A percentile compares a stretch with the other conserved stretches of the same genome.
Evolutionary conservation across 2,329 filamentous ascomycete species (phyloP).

Genomic region (Colletotrichum sp.): DNA sequence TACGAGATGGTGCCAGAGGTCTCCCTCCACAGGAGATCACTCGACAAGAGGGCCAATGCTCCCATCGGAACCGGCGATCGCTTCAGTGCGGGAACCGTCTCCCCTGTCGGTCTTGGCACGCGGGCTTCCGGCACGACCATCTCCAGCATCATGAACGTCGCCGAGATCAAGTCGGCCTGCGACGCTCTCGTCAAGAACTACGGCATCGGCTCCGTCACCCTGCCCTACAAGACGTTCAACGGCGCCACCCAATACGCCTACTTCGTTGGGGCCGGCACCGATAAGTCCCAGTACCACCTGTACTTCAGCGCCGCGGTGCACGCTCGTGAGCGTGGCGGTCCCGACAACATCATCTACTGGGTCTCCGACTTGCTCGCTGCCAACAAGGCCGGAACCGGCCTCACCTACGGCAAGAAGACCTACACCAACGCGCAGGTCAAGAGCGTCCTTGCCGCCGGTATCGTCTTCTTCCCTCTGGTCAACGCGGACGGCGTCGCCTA

Average conservation of each 20-base stretch:
- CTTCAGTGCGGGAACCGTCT: constrained; percentile 12
- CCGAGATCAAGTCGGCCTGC: constrained; percentile 49
- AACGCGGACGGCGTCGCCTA: constrained; percentile 60
- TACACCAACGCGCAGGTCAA: constrained; percentile 59
- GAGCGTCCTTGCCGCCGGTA: constrained; percentile 54
- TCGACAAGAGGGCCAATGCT: constrained; percentile 10
- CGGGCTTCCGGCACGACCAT: constrained; percentile 28
- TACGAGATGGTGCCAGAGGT: constrained; percentile 3
- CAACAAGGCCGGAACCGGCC: constrained; percentile 49
- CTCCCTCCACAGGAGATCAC: not conserved
- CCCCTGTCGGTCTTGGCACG: constrained; percentile 37
- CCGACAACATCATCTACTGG: constrained; percentile 63
- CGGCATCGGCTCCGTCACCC: constrained; percentile 44
- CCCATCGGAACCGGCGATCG: constrained; percentile 37
- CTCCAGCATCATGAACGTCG: constrained; percentile 47
- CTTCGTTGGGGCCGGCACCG: constrained; percentile 24
- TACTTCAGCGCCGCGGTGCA: constrained; percentile 61
- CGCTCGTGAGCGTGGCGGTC: constrained; percentile 61
- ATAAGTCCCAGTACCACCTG: constrained; percentile 44
- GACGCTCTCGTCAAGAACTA: constrained; percentile 45
- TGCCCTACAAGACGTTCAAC: constrained; percentile 45
- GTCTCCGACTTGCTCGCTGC: constrained; percentile 61
- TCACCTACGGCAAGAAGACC: constrained; percentile 55
- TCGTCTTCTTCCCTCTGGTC: constrained; percentile 57
- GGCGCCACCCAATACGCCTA: constrained; percentile 34